phyloP scores from a whole-genome alignment of 2,329 filamentous ascomycete species.

The Pseudonectria foliicola region DNA sequence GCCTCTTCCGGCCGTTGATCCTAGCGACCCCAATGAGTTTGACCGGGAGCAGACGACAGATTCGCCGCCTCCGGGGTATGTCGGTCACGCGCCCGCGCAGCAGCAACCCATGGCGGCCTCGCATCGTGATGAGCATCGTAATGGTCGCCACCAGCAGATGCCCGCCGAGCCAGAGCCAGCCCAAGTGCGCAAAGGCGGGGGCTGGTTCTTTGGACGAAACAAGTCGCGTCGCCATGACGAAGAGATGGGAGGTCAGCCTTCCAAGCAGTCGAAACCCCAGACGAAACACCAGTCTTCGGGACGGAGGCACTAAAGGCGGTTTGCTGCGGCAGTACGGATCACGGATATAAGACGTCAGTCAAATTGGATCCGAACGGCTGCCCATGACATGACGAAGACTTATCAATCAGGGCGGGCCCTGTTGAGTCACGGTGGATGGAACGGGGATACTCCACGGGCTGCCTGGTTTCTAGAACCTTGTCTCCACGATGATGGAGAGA shows the following conservation, averaged over 20 bases:
- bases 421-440: constrained; percentile 12
- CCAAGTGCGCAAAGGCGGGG: constrained; percentile 20
- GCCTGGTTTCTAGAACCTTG: no score
- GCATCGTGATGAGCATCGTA: constrained; percentile 6
- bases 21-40: constrained; percentile 46
- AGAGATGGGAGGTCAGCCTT: constrained; percentile 21
- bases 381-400: constrained; percentile 2
- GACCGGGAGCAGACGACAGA: constrained; percentile 31
- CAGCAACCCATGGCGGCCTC: constrained; percentile 17
- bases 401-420: constrained; percentile 6
- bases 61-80: constrained; percentile 20
- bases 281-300: constrained; percentile 13
- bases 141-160: constrained; percentile 8
- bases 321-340: no score
- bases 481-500: no score
- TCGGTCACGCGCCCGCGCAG: constrained; percentile 20
- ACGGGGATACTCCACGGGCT: no score
- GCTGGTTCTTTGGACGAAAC: constrained; percentile 23
- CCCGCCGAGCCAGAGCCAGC: constrained; percentile 22
- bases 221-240: constrained; percentile 22
- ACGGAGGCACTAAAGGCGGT: not conserved
- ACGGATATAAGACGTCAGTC: no score
- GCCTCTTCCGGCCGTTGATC: constrained; percentile 41
- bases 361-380: no score
- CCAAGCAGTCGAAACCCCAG: constrained; percentile 13